Evolutionary conservation across 495 filamentous ascomycete species (phyloP).

Genomic region (Eremomyces bilateralis): DNA sequence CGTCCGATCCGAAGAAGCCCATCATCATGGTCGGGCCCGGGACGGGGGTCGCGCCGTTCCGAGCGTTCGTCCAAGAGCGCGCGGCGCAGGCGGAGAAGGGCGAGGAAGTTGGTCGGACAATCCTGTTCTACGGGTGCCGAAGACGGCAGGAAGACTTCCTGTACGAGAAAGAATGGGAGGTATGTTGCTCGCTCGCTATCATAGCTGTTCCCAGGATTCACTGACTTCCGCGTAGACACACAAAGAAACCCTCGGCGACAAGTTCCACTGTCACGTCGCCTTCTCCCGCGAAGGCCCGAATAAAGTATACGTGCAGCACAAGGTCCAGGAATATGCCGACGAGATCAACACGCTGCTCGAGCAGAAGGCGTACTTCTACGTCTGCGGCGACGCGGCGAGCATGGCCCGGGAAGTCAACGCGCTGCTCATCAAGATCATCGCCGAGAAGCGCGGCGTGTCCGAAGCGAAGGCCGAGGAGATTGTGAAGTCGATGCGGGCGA

Average conservation of each 20-base stretch:
- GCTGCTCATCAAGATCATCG: slow-evolving; percentile 62
- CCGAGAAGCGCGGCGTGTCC: slow-evolving; percentile 56
- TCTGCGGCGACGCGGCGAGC: slow-evolving; percentile 93
- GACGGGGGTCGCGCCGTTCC: slow-evolving; percentile 91
- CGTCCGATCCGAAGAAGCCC: slow-evolving; percentile 82
- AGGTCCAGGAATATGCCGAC: slow-evolving; percentile 58
- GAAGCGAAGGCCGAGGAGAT: slow-evolving; percentile 80
- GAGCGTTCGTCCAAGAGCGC: slow-evolving; percentile 87
- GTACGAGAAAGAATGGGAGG: slow-evolving; percentile 83
- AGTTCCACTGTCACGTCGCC: slow-evolving; percentile 69
- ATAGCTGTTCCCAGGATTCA: slow-evolving; percentile 7
- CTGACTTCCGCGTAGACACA: slow-evolving; percentile 42
- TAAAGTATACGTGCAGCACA: slow-evolving; percentile 96
- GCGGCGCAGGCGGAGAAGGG: slow-evolving; percentile 59
- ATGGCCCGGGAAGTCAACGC: slow-evolving; percentile 96
- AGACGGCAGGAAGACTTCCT: slow-evolving; percentile 72
- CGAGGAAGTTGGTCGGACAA: slow-evolving; percentile 65
- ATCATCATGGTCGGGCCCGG: slow-evolving; percentile 93
- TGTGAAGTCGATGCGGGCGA: slow-evolving; percentile 82
- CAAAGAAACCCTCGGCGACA: slow-evolving; percentile 60
- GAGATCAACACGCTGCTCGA: slow-evolving; percentile 75
- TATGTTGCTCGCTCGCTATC: slow-evolving; percentile 26
- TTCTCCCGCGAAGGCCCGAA: slow-evolving; percentile 70
- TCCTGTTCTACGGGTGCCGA: slow-evolving; percentile 91
- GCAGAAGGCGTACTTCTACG: slow-evolving; percentile 89